Evolutionary conservation across 257 asterid genomes (phyloP).

Genomic region (Scutellaria barbata): DNA sequence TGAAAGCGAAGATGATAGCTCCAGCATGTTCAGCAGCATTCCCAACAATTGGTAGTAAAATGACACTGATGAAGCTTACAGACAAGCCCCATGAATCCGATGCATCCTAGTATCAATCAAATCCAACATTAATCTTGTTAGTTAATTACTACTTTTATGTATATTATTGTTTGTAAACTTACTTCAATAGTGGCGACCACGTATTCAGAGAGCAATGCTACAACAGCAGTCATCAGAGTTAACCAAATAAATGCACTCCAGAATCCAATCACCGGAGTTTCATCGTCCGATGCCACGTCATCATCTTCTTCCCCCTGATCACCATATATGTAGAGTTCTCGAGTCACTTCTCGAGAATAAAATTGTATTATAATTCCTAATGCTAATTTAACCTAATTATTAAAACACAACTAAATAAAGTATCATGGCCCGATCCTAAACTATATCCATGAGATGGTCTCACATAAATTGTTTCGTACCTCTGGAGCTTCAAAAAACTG

Average conservation of each 20-base stretch:
- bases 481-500: slow-evolving; percentile 71
- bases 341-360: no score
- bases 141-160: not conserved
- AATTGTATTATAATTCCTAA: no score
- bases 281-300: slow-evolving; percentile 47
- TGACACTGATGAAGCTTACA: slow-evolving; percentile 85
- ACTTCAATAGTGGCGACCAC: slow-evolving; percentile 91
- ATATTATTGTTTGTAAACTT: not conserved
- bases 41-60: slow-evolving; percentile 89
- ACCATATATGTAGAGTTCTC: not conserved
- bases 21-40: slow-evolving; percentile 99
- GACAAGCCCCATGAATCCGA: slow-evolving; percentile 90
- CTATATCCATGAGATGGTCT: no score
- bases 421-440: no score
- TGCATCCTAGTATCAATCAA: slow-evolving; percentile 54
- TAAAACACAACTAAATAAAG: no score
- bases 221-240: slow-evolving; percentile 61
- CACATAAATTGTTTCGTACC: slow-evolving; percentile 33
- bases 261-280: slow-evolving; percentile 67
- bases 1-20: slow-evolving; percentile 90
- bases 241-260: slow-evolving; percentile 81
- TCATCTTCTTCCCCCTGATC: slow-evolving; percentile 46
- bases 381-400: no score
- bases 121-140: not conserved
- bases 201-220: slow-evolving; percentile 75